phyloP scores from a whole-genome alignment of 2,329 filamentous ascomycete genomes.

The Teratosphaeria epicoccoides region DNA sequence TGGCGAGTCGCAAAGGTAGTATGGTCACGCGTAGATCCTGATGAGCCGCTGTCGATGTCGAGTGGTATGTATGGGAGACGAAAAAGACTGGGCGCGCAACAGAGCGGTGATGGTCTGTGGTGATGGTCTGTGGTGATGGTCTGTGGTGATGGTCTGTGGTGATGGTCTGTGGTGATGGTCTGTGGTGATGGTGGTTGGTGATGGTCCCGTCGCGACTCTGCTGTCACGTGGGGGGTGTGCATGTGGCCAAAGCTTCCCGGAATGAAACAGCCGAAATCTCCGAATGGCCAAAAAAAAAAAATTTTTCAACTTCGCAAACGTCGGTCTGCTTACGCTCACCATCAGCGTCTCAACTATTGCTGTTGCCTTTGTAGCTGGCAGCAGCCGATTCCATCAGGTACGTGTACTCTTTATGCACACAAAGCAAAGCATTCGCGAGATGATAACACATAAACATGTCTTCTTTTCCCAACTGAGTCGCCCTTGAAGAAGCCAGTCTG shows the following conservation, averaged over 20 bases:
- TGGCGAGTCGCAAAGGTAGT: neutral
- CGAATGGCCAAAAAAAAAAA: neutral
- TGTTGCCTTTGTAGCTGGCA: neutral
- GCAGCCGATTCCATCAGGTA: neutral
- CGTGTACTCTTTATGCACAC: neutral
- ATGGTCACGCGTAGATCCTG: neutral
- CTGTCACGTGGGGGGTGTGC: neutral
- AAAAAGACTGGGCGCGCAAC: neutral
- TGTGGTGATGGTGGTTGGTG: neutral
- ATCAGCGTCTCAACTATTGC: neutral
- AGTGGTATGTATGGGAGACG: neutral
- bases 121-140: neutral
- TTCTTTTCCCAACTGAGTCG: slow-evolving; percentile 87
- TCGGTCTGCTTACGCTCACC: neutral
- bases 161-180: neutral
- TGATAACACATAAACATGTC: slow-evolving; percentile 60
- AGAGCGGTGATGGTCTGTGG: neutral
- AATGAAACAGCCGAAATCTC: neutral
- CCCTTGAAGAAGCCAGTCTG: slow-evolving; percentile 67
- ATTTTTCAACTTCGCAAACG: neutral
- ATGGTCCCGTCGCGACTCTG: no score
- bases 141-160: no score
- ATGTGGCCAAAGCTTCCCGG: neutral
- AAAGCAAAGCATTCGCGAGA: slow-evolving; percentile 41
- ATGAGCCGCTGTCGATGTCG: neutral